Conservation (phyloP, 1,284 basidiomycete genomes). For the Ustilago sp. region DNA sequence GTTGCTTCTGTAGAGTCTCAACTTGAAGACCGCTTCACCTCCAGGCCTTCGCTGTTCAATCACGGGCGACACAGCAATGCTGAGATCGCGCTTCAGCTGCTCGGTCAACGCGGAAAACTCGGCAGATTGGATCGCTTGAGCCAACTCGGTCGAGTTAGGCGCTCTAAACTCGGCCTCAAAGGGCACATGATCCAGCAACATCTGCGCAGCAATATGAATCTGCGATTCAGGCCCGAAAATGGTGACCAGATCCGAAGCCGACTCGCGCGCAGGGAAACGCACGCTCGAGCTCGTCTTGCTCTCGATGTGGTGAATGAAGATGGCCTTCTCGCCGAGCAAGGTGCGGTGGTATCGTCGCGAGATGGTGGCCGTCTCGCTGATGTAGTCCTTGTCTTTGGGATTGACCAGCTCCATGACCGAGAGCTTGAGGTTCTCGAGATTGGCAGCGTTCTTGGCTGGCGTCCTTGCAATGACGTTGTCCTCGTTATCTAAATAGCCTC, state of each 20-base stretch:
- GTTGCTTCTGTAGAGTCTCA: constrained; percentile 87
- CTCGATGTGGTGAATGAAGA: constrained; percentile 97
- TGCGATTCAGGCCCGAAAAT: constrained; percentile 97
- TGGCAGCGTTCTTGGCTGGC: constrained; percentile 95
- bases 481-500: constrained; percentile 96
- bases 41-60: constrained; percentile 67
- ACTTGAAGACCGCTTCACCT: constrained; percentile 86
- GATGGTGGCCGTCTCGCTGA: constrained; percentile 90
- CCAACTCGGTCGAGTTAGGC: constrained; percentile 81
- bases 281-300: constrained; percentile 93
- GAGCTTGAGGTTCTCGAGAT: constrained; percentile 93
- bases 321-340: constrained; percentile 92
- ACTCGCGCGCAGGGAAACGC: constrained; percentile 95
- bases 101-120: constrained; percentile 88
- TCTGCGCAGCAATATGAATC: constrained; percentile 93
- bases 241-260: constrained; percentile 87
- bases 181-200: constrained; percentile 93
- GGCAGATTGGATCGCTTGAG: constrained; percentile 78
- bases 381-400: constrained; percentile 98
- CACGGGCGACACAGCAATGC: constrained; percentile 86
- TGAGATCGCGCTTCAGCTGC: constrained; percentile 90
- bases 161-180: constrained; percentile 96
- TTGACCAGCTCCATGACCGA: constrained; percentile 97
- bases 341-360: constrained; percentile 94
- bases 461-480: constrained; percentile 98